phyloP scores from a whole-genome alignment of 169 alveolate genomes.

The Plasmodium sp. region DNA sequence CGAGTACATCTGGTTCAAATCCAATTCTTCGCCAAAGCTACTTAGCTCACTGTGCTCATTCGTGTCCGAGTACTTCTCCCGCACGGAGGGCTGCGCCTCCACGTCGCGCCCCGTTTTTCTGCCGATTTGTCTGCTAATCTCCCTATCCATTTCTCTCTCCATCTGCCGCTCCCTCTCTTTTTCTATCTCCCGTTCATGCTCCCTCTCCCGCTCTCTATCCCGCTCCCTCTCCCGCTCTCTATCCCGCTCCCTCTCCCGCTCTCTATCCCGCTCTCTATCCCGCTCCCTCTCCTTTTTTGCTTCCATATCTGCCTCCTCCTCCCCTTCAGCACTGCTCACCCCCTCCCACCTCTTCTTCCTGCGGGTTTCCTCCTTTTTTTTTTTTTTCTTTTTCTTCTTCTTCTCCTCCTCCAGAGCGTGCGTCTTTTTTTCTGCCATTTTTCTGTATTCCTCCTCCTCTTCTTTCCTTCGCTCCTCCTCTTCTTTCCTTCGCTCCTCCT shows the following conservation, averaged over 20 bases:
- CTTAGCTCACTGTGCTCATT: constrained; percentile 1
- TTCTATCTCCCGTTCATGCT: background rate
- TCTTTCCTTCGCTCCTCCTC: background rate
- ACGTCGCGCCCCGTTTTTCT: background rate
- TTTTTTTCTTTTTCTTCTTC: background rate
- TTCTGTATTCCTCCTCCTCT: background rate
- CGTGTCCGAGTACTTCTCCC: background rate
- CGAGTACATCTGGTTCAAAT: constrained; percentile 26
- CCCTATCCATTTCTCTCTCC: background rate
- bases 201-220: background rate
- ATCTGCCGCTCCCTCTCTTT: background rate
- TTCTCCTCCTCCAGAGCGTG: background rate
- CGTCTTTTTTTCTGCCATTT: background rate
- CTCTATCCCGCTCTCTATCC: too few species aligned
- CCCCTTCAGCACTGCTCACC: background rate
- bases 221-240: background rate
- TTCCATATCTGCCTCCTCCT: background rate
- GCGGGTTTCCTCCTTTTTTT: background rate
- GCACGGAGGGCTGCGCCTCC: background rate
- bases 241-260: background rate
- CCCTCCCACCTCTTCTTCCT: background rate
- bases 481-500: too few species aligned
- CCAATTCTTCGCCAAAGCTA: constrained; percentile 50
- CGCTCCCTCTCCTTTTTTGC: background rate
- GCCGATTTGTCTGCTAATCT: background rate